Base-by-base conservation (phyloP, 2,329 filamentous ascomycete genomes). In the Scedosporium minutisporum region DNA sequence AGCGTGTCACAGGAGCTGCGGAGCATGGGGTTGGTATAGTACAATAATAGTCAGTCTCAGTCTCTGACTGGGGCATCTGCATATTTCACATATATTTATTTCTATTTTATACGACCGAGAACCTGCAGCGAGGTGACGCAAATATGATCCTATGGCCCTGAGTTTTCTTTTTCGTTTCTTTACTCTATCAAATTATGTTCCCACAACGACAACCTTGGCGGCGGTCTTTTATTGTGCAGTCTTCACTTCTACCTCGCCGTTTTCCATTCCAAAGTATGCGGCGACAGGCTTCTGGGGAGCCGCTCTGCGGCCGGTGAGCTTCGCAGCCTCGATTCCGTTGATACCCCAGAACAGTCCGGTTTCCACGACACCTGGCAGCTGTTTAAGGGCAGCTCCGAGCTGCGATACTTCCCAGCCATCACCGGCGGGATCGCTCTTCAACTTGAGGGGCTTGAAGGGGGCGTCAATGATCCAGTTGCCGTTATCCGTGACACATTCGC, bases 181-280 rank as follows among this genome's bases (percentile, higher is more conserved):
- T 48, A 10, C 9, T 48, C 44, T 21, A 18, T 7, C 3, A 48
- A 7, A 10, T n/a, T 7, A 7, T 21, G 18, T 48, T 21, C 18
- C 51, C 21, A 7, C 51, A 55, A 27, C 23, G 6, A 5, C 51
- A 6, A 2, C 23, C 4, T 10, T 55, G 4, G 7, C 12, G 12
- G 51, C 6, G 51, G 18, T 1, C 6, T 12, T 55, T 23, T 44
- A 61, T 42, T 18, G 12, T 5, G 60, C 48, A 27, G 27, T 41
- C 33, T 51, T 55, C n/a, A 87, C 78, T 69, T 87, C 77, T 14
- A 90, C 87, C 10, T 78, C 80, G 3, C 90, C 90, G 70, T 91
- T 89, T 55, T 88, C 84, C 85, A 95, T 90, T 42, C 95, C 95
- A 76, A 97, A 99, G 77, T 97, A 99, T 25, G 91, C 93, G 29